These are phyloP conservation scores for Spathaspora sp. DNA, from an alignment of 1,139 yeast species.

Conservation along the genomic window DNA sequence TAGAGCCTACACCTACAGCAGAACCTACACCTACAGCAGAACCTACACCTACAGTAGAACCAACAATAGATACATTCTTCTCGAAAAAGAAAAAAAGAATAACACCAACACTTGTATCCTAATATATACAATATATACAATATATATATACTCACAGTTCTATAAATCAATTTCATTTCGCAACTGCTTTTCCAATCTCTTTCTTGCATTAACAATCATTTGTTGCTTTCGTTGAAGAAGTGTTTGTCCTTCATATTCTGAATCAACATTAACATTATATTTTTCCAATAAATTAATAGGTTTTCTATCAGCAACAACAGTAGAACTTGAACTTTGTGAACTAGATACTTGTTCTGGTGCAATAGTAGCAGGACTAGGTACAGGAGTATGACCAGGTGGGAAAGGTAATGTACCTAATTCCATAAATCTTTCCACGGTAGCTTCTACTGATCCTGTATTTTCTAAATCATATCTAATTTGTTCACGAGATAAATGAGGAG, in stretches of 20 bases:
- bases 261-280: slow-evolving; percentile 28
- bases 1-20: background rate
- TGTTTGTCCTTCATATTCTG: slow-evolving; percentile 18
- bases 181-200: slow-evolving; percentile 39
- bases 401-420: slow-evolving; percentile 63
- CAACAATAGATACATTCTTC: slow-evolving; percentile 16
- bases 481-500: slow-evolving; percentile 68
- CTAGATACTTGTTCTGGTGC: slow-evolving; percentile 8
- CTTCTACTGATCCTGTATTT: slow-evolving; percentile 77
- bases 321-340: slow-evolving; percentile 7
- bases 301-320: slow-evolving; percentile 5
- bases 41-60: slow-evolving; percentile 3
- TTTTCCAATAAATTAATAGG: slow-evolving; percentile 38
- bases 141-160: background rate
- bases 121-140: slow-evolving; percentile 6
- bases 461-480: slow-evolving; percentile 67
- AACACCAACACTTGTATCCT: slow-evolving; percentile 41
- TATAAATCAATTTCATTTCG: slow-evolving; percentile 20
- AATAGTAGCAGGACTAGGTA: slow-evolving; percentile 16
- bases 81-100: slow-evolving; percentile 35
- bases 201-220: slow-evolving; percentile 46
- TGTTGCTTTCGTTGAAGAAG: slow-evolving; percentile 37
- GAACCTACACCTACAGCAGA: background rate
- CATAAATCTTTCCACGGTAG: slow-evolving; percentile 70
- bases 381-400: slow-evolving; percentile 51